These are phyloP conservation scores for Arachis monticola DNA, from an alignment of 331 rosid genomes.

Conservation along the genomic window DNA sequence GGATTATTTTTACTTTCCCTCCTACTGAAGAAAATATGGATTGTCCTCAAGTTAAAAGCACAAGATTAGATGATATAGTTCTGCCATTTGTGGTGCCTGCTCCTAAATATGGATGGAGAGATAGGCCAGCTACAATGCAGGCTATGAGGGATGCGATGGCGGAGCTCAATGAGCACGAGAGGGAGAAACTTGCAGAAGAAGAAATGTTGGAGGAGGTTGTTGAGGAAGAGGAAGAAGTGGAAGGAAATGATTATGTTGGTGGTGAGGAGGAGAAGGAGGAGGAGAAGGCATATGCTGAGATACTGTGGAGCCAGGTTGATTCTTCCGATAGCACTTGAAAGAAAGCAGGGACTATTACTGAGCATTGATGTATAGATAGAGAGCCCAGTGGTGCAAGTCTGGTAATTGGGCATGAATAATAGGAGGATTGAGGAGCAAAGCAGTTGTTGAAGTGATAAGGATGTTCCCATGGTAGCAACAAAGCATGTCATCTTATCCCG, in stretches of 20 bases:
- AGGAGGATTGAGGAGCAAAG: too few species aligned
- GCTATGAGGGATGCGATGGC: conserved; percentile 79
- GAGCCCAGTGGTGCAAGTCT: too few species aligned
- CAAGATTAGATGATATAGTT: conserved; percentile 61
- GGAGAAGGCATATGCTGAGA: conserved; percentile 71
- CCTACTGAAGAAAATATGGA: conserved; percentile 49
- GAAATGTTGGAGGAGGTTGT: conserved; percentile 63
- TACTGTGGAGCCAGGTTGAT: conserved; percentile 75
- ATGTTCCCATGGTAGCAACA: too few species aligned
- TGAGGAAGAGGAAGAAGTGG: conserved; percentile 64
- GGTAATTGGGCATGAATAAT: too few species aligned
- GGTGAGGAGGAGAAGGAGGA: conserved; percentile 73
- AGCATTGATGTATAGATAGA: too few species aligned
- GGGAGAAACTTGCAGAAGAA: conserved; percentile 47
- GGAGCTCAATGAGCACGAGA: conserved; percentile 50
- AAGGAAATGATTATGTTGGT: conserved; percentile 48
- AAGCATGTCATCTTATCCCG: too few species aligned
- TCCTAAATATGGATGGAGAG: conserved; percentile 68
- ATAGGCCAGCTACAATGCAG: conserved; percentile 73
- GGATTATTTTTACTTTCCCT: conserved; percentile 77
- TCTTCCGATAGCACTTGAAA: conserved; percentile 53
- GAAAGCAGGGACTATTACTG: too few species aligned
- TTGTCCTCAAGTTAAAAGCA: conserved; percentile 32
- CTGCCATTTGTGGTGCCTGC: conserved; percentile 85
- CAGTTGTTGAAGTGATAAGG: too few species aligned